These are phyloP conservation scores for Trichoderma sp. DNA, from an alignment of 2,329 filamentous ascomycete genomes.

Conservation along the genomic window DNA sequence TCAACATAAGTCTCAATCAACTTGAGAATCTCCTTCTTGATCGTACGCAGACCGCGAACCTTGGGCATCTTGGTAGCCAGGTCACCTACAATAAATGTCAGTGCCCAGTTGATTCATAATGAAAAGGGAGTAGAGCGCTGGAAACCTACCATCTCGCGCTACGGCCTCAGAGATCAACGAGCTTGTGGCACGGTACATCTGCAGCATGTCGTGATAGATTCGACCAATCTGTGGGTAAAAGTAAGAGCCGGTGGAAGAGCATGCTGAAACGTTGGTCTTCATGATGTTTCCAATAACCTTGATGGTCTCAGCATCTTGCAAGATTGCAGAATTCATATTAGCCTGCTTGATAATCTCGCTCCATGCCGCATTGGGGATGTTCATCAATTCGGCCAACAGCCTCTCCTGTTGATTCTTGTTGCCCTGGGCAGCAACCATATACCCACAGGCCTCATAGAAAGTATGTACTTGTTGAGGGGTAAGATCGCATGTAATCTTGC, in stretches of 20 bases:
- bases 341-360: conserved; percentile 90
- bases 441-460: conserved; percentile 97
- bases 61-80: conserved; percentile 97
- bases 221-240: conserved; percentile 98
- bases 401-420: conserved; percentile 94
- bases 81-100: conserved; percentile 57
- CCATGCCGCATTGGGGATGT: conserved; percentile 90
- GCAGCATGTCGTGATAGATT: conserved; percentile 97
- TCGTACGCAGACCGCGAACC: conserved; percentile 90
- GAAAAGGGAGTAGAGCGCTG: not conserved
- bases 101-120: not conserved
- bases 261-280: conserved; percentile 99
- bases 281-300: conserved; percentile 99
- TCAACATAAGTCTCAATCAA: conserved; percentile 98
- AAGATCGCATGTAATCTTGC: conserved; percentile 92
- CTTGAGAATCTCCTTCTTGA: conserved; percentile 99
- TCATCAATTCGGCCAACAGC: conserved; percentile 89
- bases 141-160: conserved; percentile 69
- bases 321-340: conserved; percentile 77
- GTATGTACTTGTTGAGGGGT: conserved; percentile 97
- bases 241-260: conserved; percentile 92
- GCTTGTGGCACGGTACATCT: conserved; percentile 98
- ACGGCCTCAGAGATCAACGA: conserved; percentile 93
- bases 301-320: conserved; percentile 93
- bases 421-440: conserved; percentile 98